phyloP scores from a whole-genome alignment of 1,284 basidiomycete species.

The Ustilago esculenta region DNA sequence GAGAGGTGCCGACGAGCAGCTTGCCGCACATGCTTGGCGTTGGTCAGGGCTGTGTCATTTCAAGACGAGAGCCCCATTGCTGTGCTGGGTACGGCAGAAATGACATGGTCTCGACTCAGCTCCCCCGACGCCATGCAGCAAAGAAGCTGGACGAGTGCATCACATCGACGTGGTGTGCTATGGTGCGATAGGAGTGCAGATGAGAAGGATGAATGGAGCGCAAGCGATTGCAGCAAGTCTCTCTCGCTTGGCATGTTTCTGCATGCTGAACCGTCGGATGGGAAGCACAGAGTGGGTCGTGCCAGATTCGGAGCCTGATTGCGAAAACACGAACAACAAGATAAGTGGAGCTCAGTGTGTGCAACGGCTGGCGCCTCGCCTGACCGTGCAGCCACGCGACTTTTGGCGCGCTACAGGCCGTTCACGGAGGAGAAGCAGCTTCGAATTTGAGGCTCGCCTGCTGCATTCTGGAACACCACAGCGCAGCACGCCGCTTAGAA shows the following conservation, averaged over 20 bases:
- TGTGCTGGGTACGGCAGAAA: too few relatives aligned
- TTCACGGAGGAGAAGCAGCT: not conserved
- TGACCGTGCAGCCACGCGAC: slow-evolving; percentile 14
- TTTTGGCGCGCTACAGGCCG: too few relatives aligned
- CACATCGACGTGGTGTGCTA: too few relatives aligned
- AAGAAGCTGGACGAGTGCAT: too few relatives aligned
- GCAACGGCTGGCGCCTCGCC: not conserved
- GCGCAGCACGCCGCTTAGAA: not conserved
- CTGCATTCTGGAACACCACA: slow-evolving; percentile 8
- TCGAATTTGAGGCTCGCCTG: not conserved
- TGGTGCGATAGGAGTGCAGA: too few relatives aligned
- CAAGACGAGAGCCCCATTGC: too few relatives aligned
- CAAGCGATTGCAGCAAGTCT: too few relatives aligned
- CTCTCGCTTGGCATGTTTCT: not conserved
- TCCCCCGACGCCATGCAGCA: too few relatives aligned
- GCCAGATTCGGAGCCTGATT: not conserved
- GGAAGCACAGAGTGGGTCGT: not conserved
- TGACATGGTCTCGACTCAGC: too few relatives aligned
- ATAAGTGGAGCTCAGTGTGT: too few relatives aligned
- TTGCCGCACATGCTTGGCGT: slow-evolving; percentile 3
- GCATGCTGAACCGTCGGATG: slow-evolving; percentile 11
- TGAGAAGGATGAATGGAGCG: too few relatives aligned
- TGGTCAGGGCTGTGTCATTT: not conserved
- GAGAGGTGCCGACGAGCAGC: too few relatives aligned
- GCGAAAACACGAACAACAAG: not conserved